Evolutionary conservation across 352 stramenopile species (phyloP), one percentile per base, ranked within the genome.

Genomic region (Phytophthora multivora): DNA sequence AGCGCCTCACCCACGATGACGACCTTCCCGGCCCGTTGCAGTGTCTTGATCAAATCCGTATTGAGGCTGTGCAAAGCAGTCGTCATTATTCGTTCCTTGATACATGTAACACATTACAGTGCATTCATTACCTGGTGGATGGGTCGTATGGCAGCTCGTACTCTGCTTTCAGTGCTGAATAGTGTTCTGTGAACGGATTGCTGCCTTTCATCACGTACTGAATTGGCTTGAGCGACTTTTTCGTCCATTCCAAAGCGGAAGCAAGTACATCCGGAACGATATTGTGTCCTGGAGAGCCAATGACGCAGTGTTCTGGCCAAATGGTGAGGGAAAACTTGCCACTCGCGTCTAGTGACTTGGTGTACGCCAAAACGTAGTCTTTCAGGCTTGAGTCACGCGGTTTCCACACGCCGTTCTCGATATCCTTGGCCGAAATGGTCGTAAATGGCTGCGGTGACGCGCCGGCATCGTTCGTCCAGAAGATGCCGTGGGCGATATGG

Each of bases 251-350:
- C 9, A 96, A 58, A 11, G 97, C 75, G 0, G 91, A 88, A 8
- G 73, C 63, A 38, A 88, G 73, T 9, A 99, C 83, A 40, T 71
- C 48, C 15, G 80, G 52, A 7, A 96, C 88, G 2, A 98, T 79
- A 42, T 77, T 83, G 68, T 98, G 93, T 9, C 92, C 92, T 0
- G 61, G 54, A 5, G 87, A 91, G 23, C 94, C 94, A 47, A 98
- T 89, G 16, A 98, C 60, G 77, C 96, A 99, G 75, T 99, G 95
- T 69, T 98, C 95, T 4, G 96, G 95, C 96, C 95, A 99, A 62
- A 98, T 97, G 21, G 76, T 95, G 4, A 98, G 71, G 56, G 72
- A 75, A 60, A 98, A 98, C 45, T 88, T 88, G 31, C 84, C 85
- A 35, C 79, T 85, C 30, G 67, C 45, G 61, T 98, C 91, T 23